Conservation (phyloP, 2,329 filamentous ascomycete genomes). For the Paecilomyces formosus region DNA sequence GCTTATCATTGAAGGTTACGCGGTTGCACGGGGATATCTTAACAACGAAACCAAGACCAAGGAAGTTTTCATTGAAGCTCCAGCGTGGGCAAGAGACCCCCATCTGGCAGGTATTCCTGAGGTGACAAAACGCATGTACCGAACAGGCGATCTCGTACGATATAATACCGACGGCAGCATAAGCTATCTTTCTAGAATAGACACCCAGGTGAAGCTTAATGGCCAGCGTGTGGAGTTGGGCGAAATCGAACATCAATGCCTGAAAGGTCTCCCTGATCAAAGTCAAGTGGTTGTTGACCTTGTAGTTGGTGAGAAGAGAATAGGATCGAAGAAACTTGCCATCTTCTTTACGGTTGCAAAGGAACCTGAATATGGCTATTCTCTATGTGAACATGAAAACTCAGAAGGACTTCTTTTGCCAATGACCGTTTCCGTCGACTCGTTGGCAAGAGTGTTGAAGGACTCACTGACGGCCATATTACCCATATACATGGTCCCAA, state of each 20-base stretch:
- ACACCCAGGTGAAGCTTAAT: slow-evolving; percentile 33
- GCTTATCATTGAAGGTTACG: slow-evolving; percentile 40
- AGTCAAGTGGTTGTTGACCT: slow-evolving; percentile 39
- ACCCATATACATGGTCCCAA: slow-evolving; percentile 38
- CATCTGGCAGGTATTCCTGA: slow-evolving; percentile 14
- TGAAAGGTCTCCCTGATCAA: slow-evolving; percentile 24
- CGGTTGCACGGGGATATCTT: slow-evolving; percentile 39
- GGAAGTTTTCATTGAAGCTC: slow-evolving; percentile 25
- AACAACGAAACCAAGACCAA: slow-evolving; percentile 27
- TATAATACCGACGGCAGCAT: slow-evolving; percentile 27
- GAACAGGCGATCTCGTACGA: slow-evolving; percentile 30
- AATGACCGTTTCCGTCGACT: slow-evolving; percentile 16
- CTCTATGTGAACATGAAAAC: neutral
- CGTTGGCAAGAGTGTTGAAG: slow-evolving; percentile 17
- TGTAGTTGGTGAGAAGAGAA: slow-evolving; percentile 23
- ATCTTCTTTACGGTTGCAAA: slow-evolving; percentile 25
- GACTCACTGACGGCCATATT: slow-evolving; percentile 18
- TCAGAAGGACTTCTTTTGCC: slow-evolving; percentile 17
- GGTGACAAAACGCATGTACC: slow-evolving; percentile 25
- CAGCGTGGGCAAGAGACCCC: slow-evolving; percentile 20
- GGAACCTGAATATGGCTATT: neutral
- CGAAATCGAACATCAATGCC: slow-evolving; percentile 39
- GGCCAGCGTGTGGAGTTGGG: slow-evolving; percentile 40
- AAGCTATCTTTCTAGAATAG: slow-evolving; percentile 25
- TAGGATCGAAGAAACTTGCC: slow-evolving; percentile 22